A percentile compares a stretch with the other conserved stretches of the same genome.
phyloP scores from a whole-genome alignment of 192 early-diverging fungal species.

The Spizellomyces punctatus region DNA sequence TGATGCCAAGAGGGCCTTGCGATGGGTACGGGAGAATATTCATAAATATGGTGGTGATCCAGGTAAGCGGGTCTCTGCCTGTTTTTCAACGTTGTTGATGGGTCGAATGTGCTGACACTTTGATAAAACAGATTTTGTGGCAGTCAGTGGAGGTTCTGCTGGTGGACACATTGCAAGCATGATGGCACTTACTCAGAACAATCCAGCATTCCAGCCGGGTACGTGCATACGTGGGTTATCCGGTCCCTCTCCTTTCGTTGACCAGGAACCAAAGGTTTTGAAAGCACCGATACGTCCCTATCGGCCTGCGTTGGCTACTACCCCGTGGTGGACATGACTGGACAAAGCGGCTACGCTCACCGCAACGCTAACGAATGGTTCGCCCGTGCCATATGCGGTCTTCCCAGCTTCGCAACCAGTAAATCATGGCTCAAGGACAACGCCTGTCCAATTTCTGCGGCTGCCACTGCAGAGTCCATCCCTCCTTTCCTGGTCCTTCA shows the following conservation, averaged over 20 bases:
- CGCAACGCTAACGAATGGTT: constrained; percentile 45
- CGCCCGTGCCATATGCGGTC: constrained; percentile 38
- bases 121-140: constrained; percentile 47
- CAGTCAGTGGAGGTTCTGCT: constrained; percentile 56
- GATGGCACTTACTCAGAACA: constrained; percentile 53
- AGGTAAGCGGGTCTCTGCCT: constrained; percentile 8
- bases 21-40: constrained; percentile 69
- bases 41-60: constrained; percentile 63
- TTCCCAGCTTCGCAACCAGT: neutral
- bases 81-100: neutral
- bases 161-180: constrained; percentile 64
- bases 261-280: constrained; percentile 37
- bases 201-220: constrained; percentile 43
- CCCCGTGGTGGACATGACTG: constrained; percentile 42
- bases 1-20: constrained; percentile 70
- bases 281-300: constrained; percentile 54
- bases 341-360: constrained; percentile 50
- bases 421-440: constrained; percentile 4
- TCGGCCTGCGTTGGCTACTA: constrained; percentile 40
- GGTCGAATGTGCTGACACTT: neutral
- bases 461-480: neutral
- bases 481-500: constrained; percentile 38
- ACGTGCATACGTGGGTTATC: neutral
- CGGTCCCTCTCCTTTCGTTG: neutral
- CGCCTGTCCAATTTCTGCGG: constrained; percentile 15